A percentile compares a stretch with the other conserved stretches of the same genome.
Conservation (phyloP, 1,139 yeast species). For the Pichia sp. region DNA sequence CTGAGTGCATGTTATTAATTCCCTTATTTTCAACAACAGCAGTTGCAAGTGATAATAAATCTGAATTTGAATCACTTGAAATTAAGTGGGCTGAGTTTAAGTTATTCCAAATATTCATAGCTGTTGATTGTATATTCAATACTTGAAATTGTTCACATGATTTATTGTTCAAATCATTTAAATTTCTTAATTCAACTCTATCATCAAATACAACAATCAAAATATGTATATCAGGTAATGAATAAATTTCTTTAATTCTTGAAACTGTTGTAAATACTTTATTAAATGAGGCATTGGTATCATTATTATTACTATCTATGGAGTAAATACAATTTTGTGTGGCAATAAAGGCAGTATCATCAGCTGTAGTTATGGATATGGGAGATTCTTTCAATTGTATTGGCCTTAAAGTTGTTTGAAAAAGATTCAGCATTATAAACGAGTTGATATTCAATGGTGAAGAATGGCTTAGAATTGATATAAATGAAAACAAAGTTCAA, state of each 20-base stretch:
- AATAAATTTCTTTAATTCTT: conserved; percentile 1
- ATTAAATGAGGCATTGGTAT: not conserved
- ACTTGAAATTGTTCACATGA: not conserved
- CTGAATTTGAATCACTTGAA: conserved; percentile 10
- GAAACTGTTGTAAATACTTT: not conserved
- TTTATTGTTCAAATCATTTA: not conserved
- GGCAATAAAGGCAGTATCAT: conserved; percentile 4
- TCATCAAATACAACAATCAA: conserved; percentile 9
- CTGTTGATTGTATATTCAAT: not conserved
- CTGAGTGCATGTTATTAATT: not conserved
- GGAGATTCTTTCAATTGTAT: conserved; percentile 1
- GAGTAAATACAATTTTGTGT: conserved; percentile 5
- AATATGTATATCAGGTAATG: conserved; percentile 3
- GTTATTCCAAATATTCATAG: conserved; percentile 2
- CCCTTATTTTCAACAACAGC: conserved; percentile 15
- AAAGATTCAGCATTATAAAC: not conserved
- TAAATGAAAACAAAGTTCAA: not conserved
- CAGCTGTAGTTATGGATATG: not conserved
- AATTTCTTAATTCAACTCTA: conserved; percentile 6
- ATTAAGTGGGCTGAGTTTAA: not conserved
- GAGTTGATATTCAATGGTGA: not conserved
- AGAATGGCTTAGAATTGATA: not conserved
- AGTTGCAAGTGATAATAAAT: conserved; percentile 28
- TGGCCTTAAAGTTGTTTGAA: not conserved
- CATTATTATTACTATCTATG: not conserved